A percentile compares a stretch with the other conserved stretches of the same genome.
These are phyloP conservation scores for Aechmea fasciata DNA, from an alignment of 176 grass and related monocot genomes.

Conservation along the genomic window DNA sequence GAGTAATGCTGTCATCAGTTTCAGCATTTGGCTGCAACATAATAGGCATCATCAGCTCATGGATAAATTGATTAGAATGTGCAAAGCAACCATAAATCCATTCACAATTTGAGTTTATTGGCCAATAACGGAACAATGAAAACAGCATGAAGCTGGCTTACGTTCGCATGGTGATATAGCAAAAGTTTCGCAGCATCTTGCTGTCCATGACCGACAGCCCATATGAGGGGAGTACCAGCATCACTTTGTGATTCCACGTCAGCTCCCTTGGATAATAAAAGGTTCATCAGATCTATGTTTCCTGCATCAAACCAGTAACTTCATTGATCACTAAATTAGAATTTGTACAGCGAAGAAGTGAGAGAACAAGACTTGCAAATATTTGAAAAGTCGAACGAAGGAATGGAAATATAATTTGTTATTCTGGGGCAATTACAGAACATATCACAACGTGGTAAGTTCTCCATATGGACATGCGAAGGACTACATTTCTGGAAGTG, in stretches of 20 bases:
- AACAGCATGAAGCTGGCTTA: slow-evolving; percentile 15
- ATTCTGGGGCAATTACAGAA: background rate
- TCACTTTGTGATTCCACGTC: slow-evolving; percentile 89
- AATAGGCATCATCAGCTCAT: background rate
- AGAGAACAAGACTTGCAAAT: background rate
- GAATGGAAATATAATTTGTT: background rate
- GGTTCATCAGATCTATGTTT: slow-evolving; percentile 62
- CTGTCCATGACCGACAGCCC: slow-evolving; percentile 81
- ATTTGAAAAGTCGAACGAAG: background rate
- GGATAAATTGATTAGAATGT: background rate
- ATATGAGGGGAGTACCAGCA: slow-evolving; percentile 63
- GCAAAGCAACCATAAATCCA: no score
- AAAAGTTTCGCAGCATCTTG: slow-evolving; percentile 60
- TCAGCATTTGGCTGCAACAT: slow-evolving; percentile 57
- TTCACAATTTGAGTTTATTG: no score
- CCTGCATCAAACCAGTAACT: slow-evolving; percentile 32
- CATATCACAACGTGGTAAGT: no score
- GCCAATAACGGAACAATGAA: background rate
- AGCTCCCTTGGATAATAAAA: slow-evolving; percentile 59
- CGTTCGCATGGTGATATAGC: slow-evolving; percentile 63
- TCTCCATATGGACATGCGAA: no score
- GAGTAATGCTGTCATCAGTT: slow-evolving; percentile 71
- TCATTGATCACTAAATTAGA: background rate
- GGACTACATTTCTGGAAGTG: no score
- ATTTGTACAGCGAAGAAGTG: background rate